Base-by-base conservation (phyloP, 306 rosid genomes). In the Cucumis melo region DNA sequence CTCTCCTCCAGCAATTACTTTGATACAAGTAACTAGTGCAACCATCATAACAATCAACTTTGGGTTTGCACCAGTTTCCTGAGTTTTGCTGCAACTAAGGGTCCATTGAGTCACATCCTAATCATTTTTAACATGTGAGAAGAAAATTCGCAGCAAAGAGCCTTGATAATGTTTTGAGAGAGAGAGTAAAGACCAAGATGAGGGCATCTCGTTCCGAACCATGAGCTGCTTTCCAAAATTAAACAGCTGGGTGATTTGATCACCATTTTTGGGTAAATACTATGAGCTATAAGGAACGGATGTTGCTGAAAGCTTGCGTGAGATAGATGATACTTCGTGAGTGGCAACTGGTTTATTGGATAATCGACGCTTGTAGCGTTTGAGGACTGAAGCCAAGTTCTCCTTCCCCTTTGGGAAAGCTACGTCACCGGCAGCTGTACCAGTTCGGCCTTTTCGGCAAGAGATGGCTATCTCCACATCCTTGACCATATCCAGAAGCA, bases 381-480 rank as follows among this genome's bases (percentile, higher is more conserved):
- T 95, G 78, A 95, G 97, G 73, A 95, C 99, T 23, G 99, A 90
- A 0, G 93, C 90, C 79, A 95, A 79, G 81, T 92, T 95, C 71
- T 89, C 92, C 81, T 90, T 95, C 61, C 98, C 99, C 84, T n/a
- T 88, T 0, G 99, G 99, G 84, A 92, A 92, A 53, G 99, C 99
- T 46, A 94, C 97, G 19, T 92, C 98, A 13, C 99, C 99, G 0
- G 98, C 99, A 20, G 92, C 96, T 19, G 99, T 95, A 59, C 99
- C 98, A 0, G 90, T 86, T n/a, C 97, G 91, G 57, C 99, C 99
- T 87, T 86, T 92, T 36, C 99, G 73, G 83, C 79, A 81, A 60
- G 93, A 88, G 75, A 95, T 88, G 1, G 98, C 93, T 6, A 64
- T 80, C 81, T 95, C 98, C 79, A 95, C 99, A 55, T 92, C 98